Evolutionary conservation across 2,329 filamentous ascomycete genomes (phyloP).

Genomic region (Colletotrichum tabaci): DNA sequence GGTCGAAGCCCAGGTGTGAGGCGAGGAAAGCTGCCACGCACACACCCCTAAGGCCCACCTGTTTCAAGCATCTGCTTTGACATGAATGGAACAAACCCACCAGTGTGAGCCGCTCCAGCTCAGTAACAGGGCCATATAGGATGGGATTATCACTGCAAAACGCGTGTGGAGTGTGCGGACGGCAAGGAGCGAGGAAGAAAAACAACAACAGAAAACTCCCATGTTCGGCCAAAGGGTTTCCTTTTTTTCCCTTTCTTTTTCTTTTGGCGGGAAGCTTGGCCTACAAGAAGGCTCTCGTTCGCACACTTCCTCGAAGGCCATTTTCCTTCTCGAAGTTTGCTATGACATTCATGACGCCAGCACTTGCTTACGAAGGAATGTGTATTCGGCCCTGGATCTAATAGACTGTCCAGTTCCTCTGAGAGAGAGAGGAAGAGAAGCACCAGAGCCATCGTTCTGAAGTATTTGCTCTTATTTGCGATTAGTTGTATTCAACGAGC

Average conservation of each 20-base stretch:
- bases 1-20: constrained; percentile 25
- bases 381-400: constrained; percentile 30
- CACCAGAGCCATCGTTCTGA: neutral
- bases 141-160: constrained; percentile 29
- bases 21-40: constrained; percentile 33
- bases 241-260: neutral
- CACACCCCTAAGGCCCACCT: constrained; percentile 33
- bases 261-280: neutral
- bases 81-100: constrained; percentile 37
- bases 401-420: constrained; percentile 26
- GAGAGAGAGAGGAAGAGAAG: constrained; percentile 8
- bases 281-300: constrained; percentile 35
- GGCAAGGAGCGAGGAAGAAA: neutral
- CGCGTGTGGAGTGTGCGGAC: constrained; percentile 15
- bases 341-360: constrained; percentile 32
- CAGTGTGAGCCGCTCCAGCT: constrained; percentile 4
- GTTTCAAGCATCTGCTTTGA: constrained; percentile 43
- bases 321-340: constrained; percentile 32
- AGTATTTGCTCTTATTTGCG: neutral
- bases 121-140: constrained; percentile 14
- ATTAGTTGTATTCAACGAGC: neutral
- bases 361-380: constrained; percentile 37
- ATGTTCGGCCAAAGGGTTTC: neutral
- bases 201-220: neutral
- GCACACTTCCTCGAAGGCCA: constrained; percentile 31